Evolutionary conservation across 2,329 filamentous ascomycete species (phyloP).

Genomic region (Fusarium sp.): DNA sequence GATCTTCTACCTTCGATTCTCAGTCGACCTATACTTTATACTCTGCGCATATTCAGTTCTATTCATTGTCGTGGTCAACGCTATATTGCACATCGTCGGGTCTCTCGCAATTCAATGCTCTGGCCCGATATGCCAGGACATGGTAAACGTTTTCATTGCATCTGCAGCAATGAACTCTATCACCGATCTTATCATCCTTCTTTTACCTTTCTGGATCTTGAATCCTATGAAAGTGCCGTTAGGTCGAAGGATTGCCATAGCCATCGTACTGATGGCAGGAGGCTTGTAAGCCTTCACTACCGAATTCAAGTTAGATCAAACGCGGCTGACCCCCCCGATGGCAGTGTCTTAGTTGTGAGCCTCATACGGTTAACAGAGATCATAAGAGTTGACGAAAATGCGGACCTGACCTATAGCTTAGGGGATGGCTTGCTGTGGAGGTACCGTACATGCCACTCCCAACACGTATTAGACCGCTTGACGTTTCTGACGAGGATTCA

Average conservation of each 20-base stretch:
- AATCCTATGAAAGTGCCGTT: conserved; percentile 7
- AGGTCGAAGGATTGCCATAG: conserved; percentile 11
- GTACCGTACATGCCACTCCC: not conserved
- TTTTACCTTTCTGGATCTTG: conserved; percentile 18
- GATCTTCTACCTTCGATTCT: conserved; percentile 36
- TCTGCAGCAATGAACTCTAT: not conserved
- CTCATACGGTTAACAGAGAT: conserved; percentile 3
- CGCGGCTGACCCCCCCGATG: not conserved
- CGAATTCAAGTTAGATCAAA: too few species aligned
- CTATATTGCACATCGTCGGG: not conserved
- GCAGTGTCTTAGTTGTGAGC: conserved; percentile 14
- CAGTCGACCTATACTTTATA: conserved; percentile 3
- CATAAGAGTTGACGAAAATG: not conserved
- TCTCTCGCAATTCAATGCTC: not conserved
- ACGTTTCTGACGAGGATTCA: not conserved
- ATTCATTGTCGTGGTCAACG: conserved; percentile 1
- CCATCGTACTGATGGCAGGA: conserved; percentile 16
- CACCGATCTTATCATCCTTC: conserved; percentile 3
- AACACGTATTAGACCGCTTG: not conserved
- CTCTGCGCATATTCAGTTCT: not conserved
- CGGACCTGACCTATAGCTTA: not conserved
- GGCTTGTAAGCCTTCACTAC: conserved; percentile 7
- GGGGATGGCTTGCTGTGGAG: conserved; percentile 7
- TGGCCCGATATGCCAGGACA: not conserved
- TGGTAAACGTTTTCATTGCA: not conserved